Base-by-base conservation (phyloP, 441 rosid genomes). In the Theobroma grandiflorum region DNA sequence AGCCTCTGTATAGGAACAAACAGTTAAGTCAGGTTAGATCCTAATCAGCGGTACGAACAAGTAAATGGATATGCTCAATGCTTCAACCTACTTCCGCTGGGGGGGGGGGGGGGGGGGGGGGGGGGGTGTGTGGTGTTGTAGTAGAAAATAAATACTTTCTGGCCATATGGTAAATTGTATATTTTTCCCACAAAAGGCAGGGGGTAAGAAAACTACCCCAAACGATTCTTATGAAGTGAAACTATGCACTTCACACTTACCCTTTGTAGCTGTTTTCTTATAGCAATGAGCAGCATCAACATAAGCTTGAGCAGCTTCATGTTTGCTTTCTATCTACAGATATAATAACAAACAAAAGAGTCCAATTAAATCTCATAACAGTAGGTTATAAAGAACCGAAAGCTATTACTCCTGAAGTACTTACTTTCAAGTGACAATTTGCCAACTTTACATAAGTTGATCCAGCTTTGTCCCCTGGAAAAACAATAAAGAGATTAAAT, bases 261-360 rank as follows among this genome's bases (percentile, higher is more conserved):
- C 99, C 75, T 68, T 95, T 40, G 93, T 81, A 70, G 89, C 65
- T n/a, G 92, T 92, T 84, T 94, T 95, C 98, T 95, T 95, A 85
- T 93, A 97, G 90, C 97, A 92, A 78, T 95, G 93, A 78, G 95
- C 98, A 85, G 98, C 99, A 82, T 93, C 97, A 63, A 91, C 97
- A 86, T 86, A 94, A 72, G 99, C 97, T 55, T 91, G 92, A 55
- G 99, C 99, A 78, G 95, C 93, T 90, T 97, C 99, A 82, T 97
- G 99, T 81, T 93, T 93, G 95, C 99, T 93, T 55, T 95, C 98
- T 76, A 86, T 80, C 99, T 97, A 87, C 77, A 86, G 42, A 87
- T 63, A 75, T 10, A 80, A 57, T 37, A 4, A 70, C 76, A 57
- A 68, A 31, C 33, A 33, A 71, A 40, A 40, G 15, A 42, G 20